Base-by-base conservation (phyloP, 305 asterid species). In the Fraxinus sp. region DNA sequence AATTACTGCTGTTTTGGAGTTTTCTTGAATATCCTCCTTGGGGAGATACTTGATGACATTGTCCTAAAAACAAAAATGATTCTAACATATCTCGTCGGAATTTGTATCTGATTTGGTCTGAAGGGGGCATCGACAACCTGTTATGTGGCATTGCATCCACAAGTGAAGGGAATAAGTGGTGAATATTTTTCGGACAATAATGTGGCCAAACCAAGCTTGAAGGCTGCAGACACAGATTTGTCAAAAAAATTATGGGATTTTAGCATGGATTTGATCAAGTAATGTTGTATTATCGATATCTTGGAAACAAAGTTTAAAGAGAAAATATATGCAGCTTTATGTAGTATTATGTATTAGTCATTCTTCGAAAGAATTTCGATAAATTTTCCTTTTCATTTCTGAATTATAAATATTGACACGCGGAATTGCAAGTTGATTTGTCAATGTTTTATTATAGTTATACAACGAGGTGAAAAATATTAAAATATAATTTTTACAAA, bases 111-210 rank as follows among this genome's bases (percentile, higher is more conserved):
- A 49, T 49, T 49, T 24, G 41, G 70, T 66, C 75, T 57, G 14
- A 26, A 88, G 95, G 96, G 97, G 59, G 97, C 97, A 43, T 89
- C 96, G 28, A 90, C 97, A 24, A 87, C 87, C 13, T 91, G 97
- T 62, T 92, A 90, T 75, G 77, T 86, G 76, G 95, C 96, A 7
- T 75, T 92, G 88, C 92, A 86, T 81, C 91, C 91, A 18, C 91
- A 92, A 75, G 80, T 92, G 82, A 87, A 86, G 43, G 97, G 93
- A 68, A 55, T 86, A 18, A 88, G 91, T 5, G 96, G 97, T 36
- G 80, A 88, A 77, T 92, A 92, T 82, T 91, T 92, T 80, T 20
- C 74, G 2, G 89, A 92, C 89, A 90, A 85, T 89, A 91, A 92
- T 78, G 55, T 91, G 87, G 87, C 84, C 64, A 87, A 84, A 59